phyloP scores from a whole-genome alignment of 106 monocot genomes.

The Alisma plantagoaquatica region DNA sequence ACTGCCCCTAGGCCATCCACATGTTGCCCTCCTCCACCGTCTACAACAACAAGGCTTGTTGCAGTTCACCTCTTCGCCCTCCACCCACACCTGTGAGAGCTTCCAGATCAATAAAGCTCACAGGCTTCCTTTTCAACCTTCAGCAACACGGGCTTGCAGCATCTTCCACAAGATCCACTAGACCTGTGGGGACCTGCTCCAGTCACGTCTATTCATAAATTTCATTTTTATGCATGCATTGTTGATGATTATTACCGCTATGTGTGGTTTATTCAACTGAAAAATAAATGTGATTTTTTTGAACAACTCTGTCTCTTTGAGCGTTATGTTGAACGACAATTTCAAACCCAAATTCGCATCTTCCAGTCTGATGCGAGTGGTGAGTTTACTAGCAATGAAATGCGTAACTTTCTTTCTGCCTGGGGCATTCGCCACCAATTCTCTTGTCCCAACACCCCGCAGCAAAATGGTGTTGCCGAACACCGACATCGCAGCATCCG shows the following conservation, averaged over 20 bases:
- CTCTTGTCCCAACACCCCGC: conserved; percentile 3
- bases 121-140: too few species aligned
- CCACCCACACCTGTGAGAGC: too few species aligned
- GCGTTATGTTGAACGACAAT: background rate
- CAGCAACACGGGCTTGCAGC: too few species aligned
- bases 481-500: background rate
- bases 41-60: too few species aligned
- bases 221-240: background rate
- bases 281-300: background rate
- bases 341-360: background rate
- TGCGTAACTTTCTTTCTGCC: background rate
- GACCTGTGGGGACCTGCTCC: conserved; percentile 1
- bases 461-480: conserved; percentile 1
- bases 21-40: too few species aligned
- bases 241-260: background rate
- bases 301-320: background rate
- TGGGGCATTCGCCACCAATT: conserved; percentile 1
- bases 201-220: background rate
- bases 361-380: conserved; percentile 6
- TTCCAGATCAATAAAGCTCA: too few species aligned
- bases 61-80: too few species aligned
- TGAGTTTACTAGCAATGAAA: background rate
- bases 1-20: too few species aligned
- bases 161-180: too few species aligned
- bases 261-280: conserved; percentile 1